Percentiles rank a stretch among this genome's conserved stretches.
Evolutionary conservation across 108 stramenopile species (phyloP).

Genomic region (Cyclotella cryptica): DNA sequence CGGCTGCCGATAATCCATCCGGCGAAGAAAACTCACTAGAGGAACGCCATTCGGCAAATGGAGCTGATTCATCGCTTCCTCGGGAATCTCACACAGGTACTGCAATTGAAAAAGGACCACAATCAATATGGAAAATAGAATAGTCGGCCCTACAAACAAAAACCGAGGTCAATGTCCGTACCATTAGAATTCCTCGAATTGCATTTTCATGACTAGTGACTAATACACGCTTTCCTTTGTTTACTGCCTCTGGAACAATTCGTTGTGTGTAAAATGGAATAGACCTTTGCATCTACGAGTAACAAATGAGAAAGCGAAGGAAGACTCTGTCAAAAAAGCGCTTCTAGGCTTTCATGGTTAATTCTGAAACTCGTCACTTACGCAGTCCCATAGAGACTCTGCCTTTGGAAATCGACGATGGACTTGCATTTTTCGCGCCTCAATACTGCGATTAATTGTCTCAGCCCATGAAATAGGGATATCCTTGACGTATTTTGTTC

Average conservation of each 20-base stretch:
- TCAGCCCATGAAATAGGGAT: constrained; percentile 64
- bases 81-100: constrained; percentile 89
- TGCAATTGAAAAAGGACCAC: background rate
- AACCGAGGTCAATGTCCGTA: background rate
- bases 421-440: constrained; percentile 57
- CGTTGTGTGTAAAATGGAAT: constrained; percentile 79
- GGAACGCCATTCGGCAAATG: constrained; percentile 91
- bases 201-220: constrained; percentile 94
- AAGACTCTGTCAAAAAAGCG: background rate
- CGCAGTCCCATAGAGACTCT: constrained; percentile 79
- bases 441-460: constrained; percentile 68
- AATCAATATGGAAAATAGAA: background rate
- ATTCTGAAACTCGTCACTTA: no score
- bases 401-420: constrained; percentile 72
- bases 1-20: no score
- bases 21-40: no score
- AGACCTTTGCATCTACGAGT: constrained; percentile 63
- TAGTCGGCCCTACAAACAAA: background rate
- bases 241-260: constrained; percentile 81
- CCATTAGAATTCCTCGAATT: constrained; percentile 91
- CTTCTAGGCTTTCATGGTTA: no score
- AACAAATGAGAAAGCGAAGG: background rate
- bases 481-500: constrained; percentile 73
- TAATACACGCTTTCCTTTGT: constrained; percentile 89
- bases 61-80: constrained; percentile 85